Base-by-base conservation (phyloP, 495 filamentous ascomycete species). In the Neurospora discreta region DNA sequence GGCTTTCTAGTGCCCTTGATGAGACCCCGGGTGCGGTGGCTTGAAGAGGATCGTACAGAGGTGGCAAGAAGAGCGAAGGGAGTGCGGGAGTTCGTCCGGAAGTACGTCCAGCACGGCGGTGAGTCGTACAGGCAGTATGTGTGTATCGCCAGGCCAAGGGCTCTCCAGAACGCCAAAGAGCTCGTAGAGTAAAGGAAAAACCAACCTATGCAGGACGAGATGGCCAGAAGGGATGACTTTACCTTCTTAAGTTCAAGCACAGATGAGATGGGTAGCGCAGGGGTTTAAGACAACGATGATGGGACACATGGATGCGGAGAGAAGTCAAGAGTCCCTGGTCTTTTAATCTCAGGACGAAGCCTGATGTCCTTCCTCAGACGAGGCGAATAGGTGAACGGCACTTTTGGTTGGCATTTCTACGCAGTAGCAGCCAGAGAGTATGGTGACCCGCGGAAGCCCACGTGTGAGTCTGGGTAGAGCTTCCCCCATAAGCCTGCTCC, bases 201-300 rank as follows among this genome's bases (percentile, higher is more conserved):
- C 58, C 30, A 40, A 46, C 71, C 68, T 71, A 71, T n/a, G 16
- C 41, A 41, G 39, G 42, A 67, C 36, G 39, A 67, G 23, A 15
- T 71, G 71, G 74, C 18, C 26, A 65, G 73, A 71, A 73, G 77
- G 73, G 74, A 73, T 60, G 74, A 39, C 46, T 74, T 72, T 73
- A 73, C 74, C 77, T 78, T 77, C 75, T 80, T 77, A 77, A 79
- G 68, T 60, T 70, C 72, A 60, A 68, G 52, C 46, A 69, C 69
- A 67, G 71, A 65, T 67, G 70, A 70, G 70, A 52, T 70, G 39
- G 72, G 79, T 80, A 72, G 77, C 71, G 79, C 79, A 79, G 75
- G 71, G 71, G 40, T 80, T 77, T 79, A 77, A 80, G 79, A 79
- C 79, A 80, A 76, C 71, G 70, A 74, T 74, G 42, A 74, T 74